Percentiles rank a stretch among this genome's conserved stretches.
Evolutionary conservation across 2,329 filamentous ascomycete species (phyloP).

Genomic region (Pleurostoma richardsiae): DNA sequence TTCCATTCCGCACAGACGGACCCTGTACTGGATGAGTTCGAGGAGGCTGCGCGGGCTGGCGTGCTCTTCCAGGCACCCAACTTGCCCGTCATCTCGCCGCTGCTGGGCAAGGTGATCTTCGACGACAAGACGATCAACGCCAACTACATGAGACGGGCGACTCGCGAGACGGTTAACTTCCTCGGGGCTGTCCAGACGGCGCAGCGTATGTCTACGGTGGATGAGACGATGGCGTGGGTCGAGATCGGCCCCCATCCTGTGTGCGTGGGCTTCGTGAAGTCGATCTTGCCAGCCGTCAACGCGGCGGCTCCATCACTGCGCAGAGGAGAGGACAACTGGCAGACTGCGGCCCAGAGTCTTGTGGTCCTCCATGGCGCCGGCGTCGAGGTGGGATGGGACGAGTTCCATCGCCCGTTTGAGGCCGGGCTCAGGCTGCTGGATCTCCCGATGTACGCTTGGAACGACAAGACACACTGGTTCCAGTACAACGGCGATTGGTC

Average conservation of each 20-base stretch:
- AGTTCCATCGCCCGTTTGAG: constrained; percentile 60
- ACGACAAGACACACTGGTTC: constrained; percentile 69
- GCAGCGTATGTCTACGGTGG: neutral
- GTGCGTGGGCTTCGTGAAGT: constrained; percentile 55
- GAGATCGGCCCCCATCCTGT: constrained; percentile 67
- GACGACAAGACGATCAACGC: constrained; percentile 41
- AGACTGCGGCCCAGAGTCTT: constrained; percentile 45
- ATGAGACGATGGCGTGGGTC: constrained; percentile 40
- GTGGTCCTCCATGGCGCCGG: constrained; percentile 47
- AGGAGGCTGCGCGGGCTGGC: constrained; percentile 24
- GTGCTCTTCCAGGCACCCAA: neutral
- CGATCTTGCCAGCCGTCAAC: constrained; percentile 35
- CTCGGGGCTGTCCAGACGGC: constrained; percentile 30
- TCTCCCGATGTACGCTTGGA: constrained; percentile 64
- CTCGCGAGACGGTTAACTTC: constrained; percentile 64
- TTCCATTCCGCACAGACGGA: constrained; percentile 32
- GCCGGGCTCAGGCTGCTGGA: constrained; percentile 52
- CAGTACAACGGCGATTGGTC: constrained; percentile 57
- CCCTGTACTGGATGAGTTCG: constrained; percentile 41
- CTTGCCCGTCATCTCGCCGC: constrained; percentile 1
- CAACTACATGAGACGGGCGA: constrained; percentile 55
- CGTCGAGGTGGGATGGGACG: constrained; percentile 60
- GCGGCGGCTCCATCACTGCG: constrained; percentile 46
- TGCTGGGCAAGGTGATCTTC: constrained; percentile 2
- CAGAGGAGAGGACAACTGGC: constrained; percentile 51